Conservation (phyloP, 495 filamentous ascomycete species). For the Neurospora hispaniola region DNA sequence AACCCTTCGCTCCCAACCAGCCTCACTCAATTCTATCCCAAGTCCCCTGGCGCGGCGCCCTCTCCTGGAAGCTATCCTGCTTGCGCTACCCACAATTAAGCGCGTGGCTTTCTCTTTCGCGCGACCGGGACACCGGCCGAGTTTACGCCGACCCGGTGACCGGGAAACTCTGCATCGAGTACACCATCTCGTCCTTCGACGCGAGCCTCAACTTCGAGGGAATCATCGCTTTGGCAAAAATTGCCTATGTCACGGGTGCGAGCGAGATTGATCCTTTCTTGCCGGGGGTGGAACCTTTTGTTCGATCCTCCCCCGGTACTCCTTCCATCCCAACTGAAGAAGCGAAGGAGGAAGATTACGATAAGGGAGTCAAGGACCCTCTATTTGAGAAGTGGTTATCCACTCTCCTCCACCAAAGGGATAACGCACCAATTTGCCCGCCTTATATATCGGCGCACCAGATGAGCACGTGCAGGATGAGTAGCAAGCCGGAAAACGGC, state of each 20-base stretch:
- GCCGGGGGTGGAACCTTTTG: slow-evolving; percentile 53
- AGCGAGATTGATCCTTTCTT: slow-evolving; percentile 59
- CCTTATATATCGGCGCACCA: slow-evolving; percentile 61
- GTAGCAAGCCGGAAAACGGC: slow-evolving; percentile 41
- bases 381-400: slow-evolving; percentile 59
- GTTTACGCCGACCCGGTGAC: slow-evolving; percentile 65
- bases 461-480: slow-evolving; percentile 88
- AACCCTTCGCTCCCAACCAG: background rate
- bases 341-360: slow-evolving; percentile 30
- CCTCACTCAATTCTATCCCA: slow-evolving; percentile 37
- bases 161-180: slow-evolving; percentile 53
- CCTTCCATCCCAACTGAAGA: background rate
- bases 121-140: slow-evolving; percentile 62
- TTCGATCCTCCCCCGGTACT: slow-evolving; percentile 31
- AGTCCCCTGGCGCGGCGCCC: slow-evolving; percentile 51
- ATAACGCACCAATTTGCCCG: slow-evolving; percentile 38
- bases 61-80: slow-evolving; percentile 56
- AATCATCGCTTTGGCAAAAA: slow-evolving; percentile 59
- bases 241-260: slow-evolving; percentile 67
- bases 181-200: slow-evolving; percentile 60
- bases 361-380: slow-evolving; percentile 10
- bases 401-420: slow-evolving; percentile 41
- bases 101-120: slow-evolving; percentile 56
- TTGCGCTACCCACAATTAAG: slow-evolving; percentile 53
- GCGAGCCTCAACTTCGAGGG: slow-evolving; percentile 56